Evolutionary conservation across 1,284 basidiomycete species (phyloP), one percentile per base, ranked within the genome.

Genomic region (Afroboletus lepidellus): DNA sequence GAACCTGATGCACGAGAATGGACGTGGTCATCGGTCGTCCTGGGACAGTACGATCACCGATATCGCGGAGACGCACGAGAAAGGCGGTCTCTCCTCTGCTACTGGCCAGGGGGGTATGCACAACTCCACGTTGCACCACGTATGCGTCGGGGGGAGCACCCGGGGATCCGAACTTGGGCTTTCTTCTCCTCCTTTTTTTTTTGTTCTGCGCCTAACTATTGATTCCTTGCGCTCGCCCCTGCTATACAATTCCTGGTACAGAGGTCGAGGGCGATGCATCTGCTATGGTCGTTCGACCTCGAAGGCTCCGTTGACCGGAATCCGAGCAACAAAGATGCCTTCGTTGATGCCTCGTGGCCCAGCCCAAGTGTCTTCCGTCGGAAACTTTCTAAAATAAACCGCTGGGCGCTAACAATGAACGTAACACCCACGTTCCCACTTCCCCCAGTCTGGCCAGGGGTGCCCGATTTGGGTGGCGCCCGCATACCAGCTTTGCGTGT

Each of bases 271-370:
- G 37, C 15, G 24, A 43, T 34, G 41, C 36, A 38, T 37, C 20
- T 24, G 24, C 38, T 37, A 46, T 41, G 53, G 44, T 42, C 16
- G 42, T 8, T 16, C 13, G 21, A 20, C 43, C 77, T 84, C 51
- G 67, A 69, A 30, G 81, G 83, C 79, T 60, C 63, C 21, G 63
- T 70, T 12, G 64, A 72, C 20, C 61, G 72, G 11, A 62, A 69
- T 0, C 58, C 72, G 23, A 63, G 75, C n/a, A 71, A 34, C 79
- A 80, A 50, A 78, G 80, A 49, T 78, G 80, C 57, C n/a, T 67
- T 69, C 8, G 85, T 82, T 64, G 76, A 83, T 61, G 51, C 67
- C 7, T 77, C 80, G 41, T 84, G 81, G 61, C 70, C 74, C 43
- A 77, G 74, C 50, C 85, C 15, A 80, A 76, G 76, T 77, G 32